Evolutionary conservation across 176 grass and related monocot genomes (phyloP).

Genomic region (Thinopyrum elongatum): DNA sequence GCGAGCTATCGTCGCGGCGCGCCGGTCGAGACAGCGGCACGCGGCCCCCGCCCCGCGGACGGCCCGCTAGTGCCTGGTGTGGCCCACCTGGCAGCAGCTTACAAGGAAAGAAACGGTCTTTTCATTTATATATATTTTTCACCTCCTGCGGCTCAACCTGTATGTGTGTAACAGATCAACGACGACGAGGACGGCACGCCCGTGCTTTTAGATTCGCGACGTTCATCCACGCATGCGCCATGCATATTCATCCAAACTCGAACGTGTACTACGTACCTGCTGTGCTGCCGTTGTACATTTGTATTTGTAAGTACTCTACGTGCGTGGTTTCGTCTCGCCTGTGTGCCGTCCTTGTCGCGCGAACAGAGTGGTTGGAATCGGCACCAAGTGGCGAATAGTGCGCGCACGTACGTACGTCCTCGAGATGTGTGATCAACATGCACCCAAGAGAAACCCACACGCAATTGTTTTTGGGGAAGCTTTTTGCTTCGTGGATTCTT

Average conservation of each 20-base stretch:
- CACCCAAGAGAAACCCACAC: background rate
- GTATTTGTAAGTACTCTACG: background rate
- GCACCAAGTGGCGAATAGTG: background rate
- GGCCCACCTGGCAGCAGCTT: background rate
- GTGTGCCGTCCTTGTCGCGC: background rate
- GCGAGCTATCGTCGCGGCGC: constrained; percentile 17
- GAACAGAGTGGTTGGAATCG: background rate
- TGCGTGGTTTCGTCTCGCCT: background rate
- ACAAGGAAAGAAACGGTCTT: background rate
- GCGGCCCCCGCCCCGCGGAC: too few species aligned
- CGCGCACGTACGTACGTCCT: background rate
- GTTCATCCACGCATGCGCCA: background rate
- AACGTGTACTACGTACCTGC: background rate
- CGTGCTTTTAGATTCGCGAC: background rate
- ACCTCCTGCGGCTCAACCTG: background rate
- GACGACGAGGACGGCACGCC: background rate
- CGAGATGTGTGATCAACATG: background rate
- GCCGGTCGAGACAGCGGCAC: background rate
- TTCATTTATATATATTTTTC: background rate
- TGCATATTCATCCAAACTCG: background rate
- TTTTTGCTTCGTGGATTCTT: background rate
- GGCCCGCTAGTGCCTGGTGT: background rate
- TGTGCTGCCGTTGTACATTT: background rate
- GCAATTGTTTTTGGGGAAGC: background rate
- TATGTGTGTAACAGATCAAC: background rate